Evolutionary conservation across 2,329 filamentous ascomycete species (phyloP).

Genomic region (Metarhizium humberi): DNA sequence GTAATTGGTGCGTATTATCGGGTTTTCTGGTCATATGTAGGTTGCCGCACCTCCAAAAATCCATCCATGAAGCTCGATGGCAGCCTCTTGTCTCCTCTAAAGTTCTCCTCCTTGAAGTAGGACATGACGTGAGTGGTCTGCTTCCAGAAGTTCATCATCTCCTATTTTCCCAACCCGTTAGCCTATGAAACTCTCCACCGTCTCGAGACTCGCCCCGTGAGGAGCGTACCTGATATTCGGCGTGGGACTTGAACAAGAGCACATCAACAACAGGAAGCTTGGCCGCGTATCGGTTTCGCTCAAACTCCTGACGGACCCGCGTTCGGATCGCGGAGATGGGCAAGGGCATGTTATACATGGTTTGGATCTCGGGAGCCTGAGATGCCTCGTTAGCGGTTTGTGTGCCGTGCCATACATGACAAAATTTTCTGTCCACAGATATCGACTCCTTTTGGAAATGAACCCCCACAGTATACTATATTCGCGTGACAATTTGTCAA

Average conservation of each 20-base stretch:
- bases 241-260: conserved; percentile 79
- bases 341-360: conserved; percentile 89
- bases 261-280: conserved; percentile 85
- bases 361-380: conserved; percentile 92
- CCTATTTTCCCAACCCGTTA: conserved; percentile 39
- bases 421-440: background rate
- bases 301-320: conserved; percentile 93
- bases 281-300: conserved; percentile 87
- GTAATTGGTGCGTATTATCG: background rate
- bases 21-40: background rate
- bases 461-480: background rate
- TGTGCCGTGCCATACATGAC: background rate
- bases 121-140: conserved; percentile 92
- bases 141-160: conserved; percentile 99
- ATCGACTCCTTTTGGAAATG: background rate
- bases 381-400: conserved; percentile 6
- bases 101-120: conserved; percentile 83
- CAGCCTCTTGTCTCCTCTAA: conserved; percentile 66
- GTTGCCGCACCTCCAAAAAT: conserved; percentile 74
- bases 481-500: background rate
- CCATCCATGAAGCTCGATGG: conserved; percentile 87
- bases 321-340: conserved; percentile 82
- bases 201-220: background rate
- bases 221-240: conserved; percentile 78
- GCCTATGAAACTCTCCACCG: background rate